Evolutionary conservation across 441 rosid genomes (phyloP).

Genomic region (Erysimum cheiri): DNA sequence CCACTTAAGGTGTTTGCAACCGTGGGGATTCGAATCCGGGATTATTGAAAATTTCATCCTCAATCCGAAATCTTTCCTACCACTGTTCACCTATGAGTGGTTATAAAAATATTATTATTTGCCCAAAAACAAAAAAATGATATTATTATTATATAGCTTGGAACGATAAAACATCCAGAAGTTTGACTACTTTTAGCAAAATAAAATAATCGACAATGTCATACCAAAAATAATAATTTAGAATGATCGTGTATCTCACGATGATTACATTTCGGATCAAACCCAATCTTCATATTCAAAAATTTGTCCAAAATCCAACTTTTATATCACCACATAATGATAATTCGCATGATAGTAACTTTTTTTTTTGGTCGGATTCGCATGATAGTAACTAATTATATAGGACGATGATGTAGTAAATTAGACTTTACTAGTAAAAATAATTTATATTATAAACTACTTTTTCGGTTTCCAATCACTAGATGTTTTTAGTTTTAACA

Average conservation of each 20-base stretch:
- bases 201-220: not conserved
- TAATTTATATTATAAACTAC: not conserved
- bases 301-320: not conserved
- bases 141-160: conserved; percentile 21
- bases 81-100: too few species aligned
- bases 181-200: conserved; percentile 18
- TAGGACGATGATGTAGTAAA: conserved; percentile 4
- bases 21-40: too few species aligned
- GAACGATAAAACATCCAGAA: not conserved
- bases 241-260: conserved; percentile 2
- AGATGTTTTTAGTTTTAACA: not conserved
- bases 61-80: too few species aligned
- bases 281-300: not conserved
- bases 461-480: not conserved
- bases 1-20: too few species aligned
- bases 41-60: too few species aligned
- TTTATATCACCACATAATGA: not conserved
- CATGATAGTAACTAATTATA: not conserved
- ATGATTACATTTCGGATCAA: conserved; percentile 11
- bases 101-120: too few species aligned
- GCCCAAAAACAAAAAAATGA: too few species aligned
- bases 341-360: conserved; percentile 28
- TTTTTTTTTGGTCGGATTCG: too few species aligned
- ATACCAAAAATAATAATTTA: not conserved
- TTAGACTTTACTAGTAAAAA: not conserved